Evolutionary conservation across 2,329 filamentous ascomycete species (phyloP).

Genomic region (Colletotrichum sp.): DNA sequence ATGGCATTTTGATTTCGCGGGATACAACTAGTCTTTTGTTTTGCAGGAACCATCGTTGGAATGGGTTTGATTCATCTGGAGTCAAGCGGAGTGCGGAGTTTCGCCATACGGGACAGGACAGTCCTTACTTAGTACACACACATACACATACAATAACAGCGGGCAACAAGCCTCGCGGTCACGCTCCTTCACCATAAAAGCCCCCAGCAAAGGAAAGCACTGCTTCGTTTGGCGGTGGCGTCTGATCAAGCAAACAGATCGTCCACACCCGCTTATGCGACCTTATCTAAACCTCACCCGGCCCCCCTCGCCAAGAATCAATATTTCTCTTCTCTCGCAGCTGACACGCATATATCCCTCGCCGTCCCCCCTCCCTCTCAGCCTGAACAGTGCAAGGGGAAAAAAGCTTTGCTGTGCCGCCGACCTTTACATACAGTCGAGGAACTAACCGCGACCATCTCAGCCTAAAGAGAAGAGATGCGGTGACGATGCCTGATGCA

Average conservation of each 20-base stretch:
- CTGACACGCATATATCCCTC: background rate
- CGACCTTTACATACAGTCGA: background rate
- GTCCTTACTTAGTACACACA: constrained; percentile 7
- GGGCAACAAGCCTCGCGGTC: background rate
- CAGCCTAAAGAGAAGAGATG: background rate
- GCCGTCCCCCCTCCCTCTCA: background rate
- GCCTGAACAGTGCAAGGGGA: background rate
- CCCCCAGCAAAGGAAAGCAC: accelerated
- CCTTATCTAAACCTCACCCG: background rate
- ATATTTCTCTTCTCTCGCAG: background rate
- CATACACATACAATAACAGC: background rate
- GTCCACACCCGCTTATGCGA: background rate
- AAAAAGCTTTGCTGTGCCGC: background rate
- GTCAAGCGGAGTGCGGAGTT: background rate
- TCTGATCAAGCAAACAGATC: background rate
- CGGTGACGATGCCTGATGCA: background rate
- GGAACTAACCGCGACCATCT: background rate
- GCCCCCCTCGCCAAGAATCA: background rate
- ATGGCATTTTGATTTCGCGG: background rate
- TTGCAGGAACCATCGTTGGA: background rate
- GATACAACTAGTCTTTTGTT: background rate
- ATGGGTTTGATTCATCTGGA: background rate
- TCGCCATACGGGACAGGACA: background rate
- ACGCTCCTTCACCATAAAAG: background rate
- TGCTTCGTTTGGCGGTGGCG: background rate